Percentiles rank a stretch among this genome's conserved stretches.
These are phyloP conservation scores for Metschnikowia vanudenii DNA, from an alignment of 805 yeast genomes.

Conservation along the genomic window DNA sequence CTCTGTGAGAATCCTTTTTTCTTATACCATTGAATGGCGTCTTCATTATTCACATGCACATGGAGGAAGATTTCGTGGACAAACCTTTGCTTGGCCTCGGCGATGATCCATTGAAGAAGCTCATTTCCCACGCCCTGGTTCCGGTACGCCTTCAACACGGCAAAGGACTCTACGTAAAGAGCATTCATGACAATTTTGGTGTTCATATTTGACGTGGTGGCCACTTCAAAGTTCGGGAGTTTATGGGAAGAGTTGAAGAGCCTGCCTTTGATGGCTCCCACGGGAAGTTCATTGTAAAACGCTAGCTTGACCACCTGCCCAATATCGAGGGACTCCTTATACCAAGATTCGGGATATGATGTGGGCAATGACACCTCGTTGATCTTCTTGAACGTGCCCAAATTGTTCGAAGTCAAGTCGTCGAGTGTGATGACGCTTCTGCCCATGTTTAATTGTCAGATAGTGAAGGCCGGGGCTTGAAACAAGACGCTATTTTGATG, in stretches of 20 bases:
- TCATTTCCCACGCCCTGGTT: constrained; percentile 58
- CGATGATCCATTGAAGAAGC: constrained; percentile 55
- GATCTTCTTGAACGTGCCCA: constrained; percentile 58
- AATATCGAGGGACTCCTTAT: constrained; percentile 43
- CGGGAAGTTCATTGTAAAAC: constrained; percentile 73
- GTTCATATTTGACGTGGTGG: constrained; percentile 21
- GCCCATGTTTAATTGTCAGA: constrained; percentile 20
- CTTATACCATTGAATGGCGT: constrained; percentile 51
- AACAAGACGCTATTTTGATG: no score
- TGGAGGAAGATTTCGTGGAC: constrained; percentile 54
- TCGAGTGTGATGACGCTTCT: constrained; percentile 53
- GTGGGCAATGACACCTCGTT: constrained; percentile 53
- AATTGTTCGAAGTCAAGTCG: constrained; percentile 57
- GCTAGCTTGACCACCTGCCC: constrained; percentile 59
- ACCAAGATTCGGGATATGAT: constrained; percentile 51
- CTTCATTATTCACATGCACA: constrained; percentile 45
- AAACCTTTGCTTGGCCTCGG: constrained; percentile 53
- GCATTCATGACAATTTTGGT: constrained; percentile 45
- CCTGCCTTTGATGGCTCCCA: constrained; percentile 69
- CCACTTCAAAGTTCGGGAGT: constrained; percentile 28
- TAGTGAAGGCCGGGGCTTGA: no score
- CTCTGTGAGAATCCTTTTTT: constrained; percentile 46
- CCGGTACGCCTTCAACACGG: constrained; percentile 65
- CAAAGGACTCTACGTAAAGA: constrained; percentile 64
- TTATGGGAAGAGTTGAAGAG: constrained; percentile 44